These are phyloP conservation scores for Phycomyces blakesleeanus DNA, from an alignment of 192 early-diverging fungal genomes.

Conservation along the genomic window DNA sequence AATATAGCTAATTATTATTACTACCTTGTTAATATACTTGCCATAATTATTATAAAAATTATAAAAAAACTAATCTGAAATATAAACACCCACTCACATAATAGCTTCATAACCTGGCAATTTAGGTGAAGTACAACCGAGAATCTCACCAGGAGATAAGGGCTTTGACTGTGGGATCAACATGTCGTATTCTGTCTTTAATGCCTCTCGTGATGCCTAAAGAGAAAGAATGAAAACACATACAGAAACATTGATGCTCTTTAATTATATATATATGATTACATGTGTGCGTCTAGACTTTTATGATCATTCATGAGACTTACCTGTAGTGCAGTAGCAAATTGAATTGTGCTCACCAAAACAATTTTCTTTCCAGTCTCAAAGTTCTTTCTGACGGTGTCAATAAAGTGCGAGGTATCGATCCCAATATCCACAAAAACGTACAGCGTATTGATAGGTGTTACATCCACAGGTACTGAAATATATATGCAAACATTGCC, in stretches of 20 bases:
- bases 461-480: conserved; percentile 88
- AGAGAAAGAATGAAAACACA: no score
- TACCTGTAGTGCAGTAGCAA: conserved; percentile 83
- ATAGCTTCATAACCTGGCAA: conserved; percentile 71
- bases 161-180: conserved; percentile 92
- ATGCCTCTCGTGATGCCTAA: conserved; percentile 51
- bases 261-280: no score
- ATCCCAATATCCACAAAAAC: conserved; percentile 99
- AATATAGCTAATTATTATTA: conserved; percentile 44
- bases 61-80: background rate
- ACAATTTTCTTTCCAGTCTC: conserved; percentile 68
- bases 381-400: conserved; percentile 86
- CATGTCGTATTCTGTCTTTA: conserved; percentile 63
- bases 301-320: background rate
- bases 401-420: conserved; percentile 89
- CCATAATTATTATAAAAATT: no score
- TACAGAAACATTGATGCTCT: no score
- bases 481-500: background rate
- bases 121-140: conserved; percentile 94
- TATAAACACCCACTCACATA: conserved; percentile 52
- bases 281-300: background rate
- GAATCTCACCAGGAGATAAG: conserved; percentile 89
- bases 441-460: conserved; percentile 92
- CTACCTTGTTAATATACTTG: background rate
- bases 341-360: conserved; percentile 94